phyloP scores from a whole-genome alignment of 164 flowering plant genomes.

The Protea cynaroides region DNA sequence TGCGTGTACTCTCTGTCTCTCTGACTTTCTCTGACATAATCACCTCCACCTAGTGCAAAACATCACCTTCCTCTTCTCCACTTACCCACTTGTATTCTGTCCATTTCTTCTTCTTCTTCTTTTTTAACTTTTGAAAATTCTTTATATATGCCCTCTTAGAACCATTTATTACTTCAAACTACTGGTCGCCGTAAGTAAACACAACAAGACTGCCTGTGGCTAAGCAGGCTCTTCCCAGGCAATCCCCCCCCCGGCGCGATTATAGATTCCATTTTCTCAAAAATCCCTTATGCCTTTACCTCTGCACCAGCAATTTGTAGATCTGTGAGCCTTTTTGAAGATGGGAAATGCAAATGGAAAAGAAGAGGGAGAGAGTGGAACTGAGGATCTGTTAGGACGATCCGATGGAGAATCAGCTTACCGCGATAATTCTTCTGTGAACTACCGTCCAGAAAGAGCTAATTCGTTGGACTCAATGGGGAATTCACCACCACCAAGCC shows the following conservation, averaged over 20 bases:
- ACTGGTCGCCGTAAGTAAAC: too few relatives aligned
- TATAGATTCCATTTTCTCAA: too few relatives aligned
- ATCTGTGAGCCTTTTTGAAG: constrained; percentile 12
- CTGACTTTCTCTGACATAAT: neutral
- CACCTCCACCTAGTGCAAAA: neutral
- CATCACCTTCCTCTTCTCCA: neutral
- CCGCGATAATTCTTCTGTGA: constrained; percentile 11
- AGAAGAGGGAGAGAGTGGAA: constrained; percentile 38
- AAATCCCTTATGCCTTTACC: neutral
- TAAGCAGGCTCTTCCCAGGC: too few relatives aligned
- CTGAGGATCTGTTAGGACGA: constrained; percentile 23
- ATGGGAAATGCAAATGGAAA: constrained; percentile 79
- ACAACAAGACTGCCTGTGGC: too few relatives aligned
- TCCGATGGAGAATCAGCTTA: constrained; percentile 25
- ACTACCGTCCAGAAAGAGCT: constrained; percentile 21
- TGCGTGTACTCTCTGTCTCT: neutral
- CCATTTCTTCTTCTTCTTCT: neutral
- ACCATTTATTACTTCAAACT: too few relatives aligned
- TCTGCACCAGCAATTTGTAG: neutral
- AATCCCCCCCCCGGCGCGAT: too few relatives aligned
- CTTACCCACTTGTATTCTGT: neutral
- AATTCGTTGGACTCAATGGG: constrained; percentile 44
- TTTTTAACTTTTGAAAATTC: neutral
- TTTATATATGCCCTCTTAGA: too few relatives aligned
- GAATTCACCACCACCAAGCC: constrained; percentile 53